Evolutionary conservation across 257 asterid species (phyloP), one percentile per base, ranked within the genome.

Genomic region (Leptodermis oblonga): DNA sequence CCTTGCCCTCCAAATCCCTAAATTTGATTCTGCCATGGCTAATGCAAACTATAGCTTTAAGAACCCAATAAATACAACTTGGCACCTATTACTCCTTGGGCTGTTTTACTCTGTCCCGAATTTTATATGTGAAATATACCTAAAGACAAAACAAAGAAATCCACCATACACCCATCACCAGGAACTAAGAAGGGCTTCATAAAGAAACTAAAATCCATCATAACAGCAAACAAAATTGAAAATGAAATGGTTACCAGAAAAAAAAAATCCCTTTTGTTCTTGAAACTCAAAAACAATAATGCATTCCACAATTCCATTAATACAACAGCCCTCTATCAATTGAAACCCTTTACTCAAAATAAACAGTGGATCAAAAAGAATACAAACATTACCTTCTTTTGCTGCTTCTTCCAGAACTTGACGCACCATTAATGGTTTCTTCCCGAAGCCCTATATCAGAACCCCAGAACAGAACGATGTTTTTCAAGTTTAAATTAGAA

Each of bases 401-500:
- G 20, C 49, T n/a, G 36, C 33, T 20, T 20, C 71, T 37, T 31
- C 4, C 55, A 67, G 61, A 33, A 34, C 42, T 49, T 0, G 48
- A 53, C 71, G 71, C 11, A 20, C 48, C 61, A 49, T 49, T 22
- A 15, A 48, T 33, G 70, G 8, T 34, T 20, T 48, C 61, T 49
- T 10, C 42, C n/a, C 8, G 1, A 26, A 30, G 11, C 31, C 20
- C 25, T 26, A 5, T 46, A 28, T 17, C 59, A 9, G 59, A 46
- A n/a, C 41, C 22, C 66, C 45, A 61, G 46, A 61, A 61, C 46
- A 18, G 66, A 20, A 17, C 34, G 70, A 25, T 20, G 71, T 34
- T 49, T 67, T 49, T 53, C 41, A 31, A n/a, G 56, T 33, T 39
- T 46, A 23, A 33, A 51, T 25, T 22, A 31, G 46, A 33, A 23